Evolutionary conservation across 176 grass and related monocot species (phyloP).

Genomic region (Cymbopogon citratus): DNA sequence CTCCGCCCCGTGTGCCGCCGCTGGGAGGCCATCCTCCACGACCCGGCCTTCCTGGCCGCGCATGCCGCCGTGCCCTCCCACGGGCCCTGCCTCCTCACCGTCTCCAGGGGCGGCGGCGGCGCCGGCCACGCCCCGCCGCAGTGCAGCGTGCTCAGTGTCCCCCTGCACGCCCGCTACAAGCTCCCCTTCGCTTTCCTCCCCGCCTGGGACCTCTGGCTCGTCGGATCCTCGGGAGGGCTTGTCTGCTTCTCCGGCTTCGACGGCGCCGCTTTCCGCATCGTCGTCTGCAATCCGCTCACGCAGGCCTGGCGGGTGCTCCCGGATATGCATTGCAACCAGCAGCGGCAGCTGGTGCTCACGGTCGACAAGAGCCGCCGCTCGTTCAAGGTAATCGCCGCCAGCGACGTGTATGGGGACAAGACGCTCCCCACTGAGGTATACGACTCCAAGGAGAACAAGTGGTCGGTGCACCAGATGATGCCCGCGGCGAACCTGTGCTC

Average conservation of each 20-base stretch:
- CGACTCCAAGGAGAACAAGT: conserved; percentile 51
- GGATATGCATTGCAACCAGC: conserved; percentile 84
- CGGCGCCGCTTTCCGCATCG: conserved; percentile 51
- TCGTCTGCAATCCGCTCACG: conserved; percentile 88
- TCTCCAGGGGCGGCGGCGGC: conserved; percentile 37
- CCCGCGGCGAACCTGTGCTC: conserved; percentile 83
- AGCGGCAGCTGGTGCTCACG: conserved; percentile 80
- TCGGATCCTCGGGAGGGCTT: conserved; percentile 85
- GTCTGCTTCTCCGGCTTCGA: conserved; percentile 91
- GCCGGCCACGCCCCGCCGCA: conserved; percentile 33
- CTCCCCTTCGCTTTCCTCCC: conserved; percentile 77
- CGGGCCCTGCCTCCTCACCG: conserved; percentile 82
- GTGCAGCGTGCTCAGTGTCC: conserved; percentile 70
- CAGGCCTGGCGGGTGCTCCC: conserved; percentile 75
- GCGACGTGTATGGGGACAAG: conserved; percentile 79
- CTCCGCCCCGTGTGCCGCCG: conserved; percentile 63
- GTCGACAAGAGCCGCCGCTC: conserved; percentile 37
- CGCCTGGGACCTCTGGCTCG: conserved; percentile 83
- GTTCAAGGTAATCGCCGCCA: conserved; percentile 78
- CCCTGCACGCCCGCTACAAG: conserved; percentile 69
- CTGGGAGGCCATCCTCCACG: conserved; percentile 60
- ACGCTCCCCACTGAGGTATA: conserved; percentile 89
- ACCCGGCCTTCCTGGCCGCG: conserved; percentile 64
- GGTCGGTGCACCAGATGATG: conserved; percentile 87
- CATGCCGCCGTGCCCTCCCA: conserved; percentile 66